Evolutionary conservation across 2,329 filamentous ascomycete species (phyloP), one percentile per base, ranked within the genome.

Genomic region (Cladosporium sp.): DNA sequence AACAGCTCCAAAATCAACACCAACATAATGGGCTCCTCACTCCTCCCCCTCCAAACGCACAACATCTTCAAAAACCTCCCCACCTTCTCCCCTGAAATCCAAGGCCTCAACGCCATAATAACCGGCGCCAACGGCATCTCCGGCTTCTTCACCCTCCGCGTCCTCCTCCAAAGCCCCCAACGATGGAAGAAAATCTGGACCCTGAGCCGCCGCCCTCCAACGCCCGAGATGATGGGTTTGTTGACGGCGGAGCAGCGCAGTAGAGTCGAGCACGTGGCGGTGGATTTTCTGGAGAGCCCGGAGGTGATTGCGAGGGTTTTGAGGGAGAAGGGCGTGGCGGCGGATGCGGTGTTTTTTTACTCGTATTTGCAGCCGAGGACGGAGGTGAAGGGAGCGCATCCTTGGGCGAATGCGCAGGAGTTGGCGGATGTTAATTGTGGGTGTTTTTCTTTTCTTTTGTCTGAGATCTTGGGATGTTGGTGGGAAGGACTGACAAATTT

Each of bases 41-140:
- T 38, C 11, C 41, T 52, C 15, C 59, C 61, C 5, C 49, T 62
- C 15, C 56, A 62, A 18, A 61, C 49, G 32, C 59, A 56, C 32
- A 73, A 72, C 54, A 78, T 79, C 52, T 78, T 72, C 58, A 72
- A 75, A 57, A 74, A 71, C 50, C 67, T 79, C 0, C 75, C 76
- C 0, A 68, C 69, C 11, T 77, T 71, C 52, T 64, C 71, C n/a
- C 57, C 68, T 3, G 62, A 66, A 0, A 56, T 71, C 48, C 70
- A 71, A 53, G 67, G 64, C 16, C 66, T 78, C 19, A 77, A 73
- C 0, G 77, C 76, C 3, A 73, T 79, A 38, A 69, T 79, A 32
- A 77, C 75, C 0, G 77, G 77, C 5, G 73, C 75, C 46, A 79
- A 78, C 67, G 78, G 76, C 7, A 75, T 79, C 22, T 77, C 74